These are phyloP conservation scores for Trichoderma gracile DNA, from an alignment of 2,329 filamentous ascomycete species.

Conservation along the genomic window DNA sequence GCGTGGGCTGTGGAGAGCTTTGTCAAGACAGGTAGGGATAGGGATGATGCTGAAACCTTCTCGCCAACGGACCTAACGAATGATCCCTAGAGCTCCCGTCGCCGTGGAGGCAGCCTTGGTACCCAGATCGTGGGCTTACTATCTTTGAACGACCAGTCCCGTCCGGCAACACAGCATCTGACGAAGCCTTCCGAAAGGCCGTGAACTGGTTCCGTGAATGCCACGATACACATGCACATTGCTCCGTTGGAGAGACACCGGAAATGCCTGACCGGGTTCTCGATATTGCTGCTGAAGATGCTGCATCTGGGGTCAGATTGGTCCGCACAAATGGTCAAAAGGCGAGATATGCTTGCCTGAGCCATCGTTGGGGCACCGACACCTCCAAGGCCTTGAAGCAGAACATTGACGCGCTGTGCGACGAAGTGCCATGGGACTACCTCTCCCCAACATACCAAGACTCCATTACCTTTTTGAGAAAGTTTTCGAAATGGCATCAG, in stretches of 20 bases:
- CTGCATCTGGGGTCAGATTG: conserved; percentile 5
- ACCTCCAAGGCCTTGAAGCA: not conserved
- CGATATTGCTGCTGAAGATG: conserved; percentile 11
- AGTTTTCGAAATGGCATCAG: conserved; percentile 21
- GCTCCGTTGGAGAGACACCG: not conserved
- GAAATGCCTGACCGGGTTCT: conserved; percentile 17
- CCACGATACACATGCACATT: conserved; percentile 3
- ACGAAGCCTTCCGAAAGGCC: conserved; percentile 15
- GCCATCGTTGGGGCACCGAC: conserved; percentile 20
- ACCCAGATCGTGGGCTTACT: conserved; percentile 16
- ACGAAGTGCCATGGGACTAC: conserved; percentile 21
- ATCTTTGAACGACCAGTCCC: conserved; percentile 1
- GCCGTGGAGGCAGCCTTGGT: conserved; percentile 23
- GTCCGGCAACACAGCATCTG: conserved; percentile 15
- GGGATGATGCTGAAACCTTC: not conserved
- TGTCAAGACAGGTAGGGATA: conserved; percentile 10
- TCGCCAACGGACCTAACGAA: not conserved
- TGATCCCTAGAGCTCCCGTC: not conserved
- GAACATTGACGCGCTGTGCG: not conserved
- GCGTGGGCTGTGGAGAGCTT: conserved; percentile 15
- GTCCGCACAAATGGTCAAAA: conserved; percentile 8
- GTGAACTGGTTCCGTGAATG: conserved; percentile 16
- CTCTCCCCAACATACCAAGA: conserved; percentile 26
- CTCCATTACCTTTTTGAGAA: conserved; percentile 19
- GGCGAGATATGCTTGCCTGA: conserved; percentile 20